Base-by-base conservation (phyloP, 768 basidiomycete species). In the Hydnum rufescens region DNA sequence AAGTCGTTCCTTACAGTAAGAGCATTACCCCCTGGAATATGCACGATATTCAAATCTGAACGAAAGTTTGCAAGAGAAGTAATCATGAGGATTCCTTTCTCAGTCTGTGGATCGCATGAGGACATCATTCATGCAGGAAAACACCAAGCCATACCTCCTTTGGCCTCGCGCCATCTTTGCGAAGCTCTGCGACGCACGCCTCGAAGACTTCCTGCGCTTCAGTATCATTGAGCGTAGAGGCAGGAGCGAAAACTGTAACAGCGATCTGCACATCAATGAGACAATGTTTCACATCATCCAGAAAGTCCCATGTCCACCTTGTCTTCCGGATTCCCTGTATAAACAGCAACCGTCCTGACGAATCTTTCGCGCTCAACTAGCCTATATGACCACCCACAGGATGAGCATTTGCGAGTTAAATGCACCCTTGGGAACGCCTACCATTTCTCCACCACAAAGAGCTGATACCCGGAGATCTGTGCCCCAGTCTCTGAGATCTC, bases 371-470 rank as follows among this genome's bases (percentile, higher is more conserved):
- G 72, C 51, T 80, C 76, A 4, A 81, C 76, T 53, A 87, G 71
- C 81, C 78, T 80, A 56, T 6, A 13, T 42, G 58, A 4, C 4
- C 22, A 25, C n/a, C 43, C 8, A 65, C 53, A 39, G 60, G 49
- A 22, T 19, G 13, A 8, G 42, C 29, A 16, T 48, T 39, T 3
- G 6, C 13, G 36, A 36, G n/a, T 2, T 4, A 6, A 52, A 3
- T 6, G 6, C 6, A 19, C 3, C 5, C 25, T 19, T 5, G 28
- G 19, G 44, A 4, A 51, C 55, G 23, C 30, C 8, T 39, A 77
- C 83, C 85, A 88, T 63, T 82, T 82, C 68, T 88, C 81, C 5
- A 89, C 86, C 0, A 83, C 85, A 61, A 87, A 89, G 53, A 88
- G 70, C 65, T 87, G 85, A 65, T 78, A 85, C 1, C 79, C 78